Conservation (phyloP, 2,329 filamentous ascomycete genomes). For the Penicillium sp. region DNA sequence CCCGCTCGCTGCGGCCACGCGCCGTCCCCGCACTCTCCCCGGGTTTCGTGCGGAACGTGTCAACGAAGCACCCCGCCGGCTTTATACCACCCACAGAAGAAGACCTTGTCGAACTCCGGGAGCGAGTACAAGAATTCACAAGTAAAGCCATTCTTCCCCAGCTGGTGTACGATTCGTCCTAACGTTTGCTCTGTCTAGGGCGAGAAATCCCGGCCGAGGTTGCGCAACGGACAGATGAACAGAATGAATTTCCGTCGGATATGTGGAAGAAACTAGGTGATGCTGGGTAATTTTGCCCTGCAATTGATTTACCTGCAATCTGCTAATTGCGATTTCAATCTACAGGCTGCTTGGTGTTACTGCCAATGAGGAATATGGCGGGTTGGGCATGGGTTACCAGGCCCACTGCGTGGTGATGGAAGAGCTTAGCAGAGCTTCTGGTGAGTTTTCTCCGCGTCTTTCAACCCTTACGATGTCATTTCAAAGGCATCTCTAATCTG, state of each 20-base stretch:
- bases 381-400: conserved; percentile 89
- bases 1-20: conserved; percentile 29
- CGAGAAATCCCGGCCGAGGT: conserved; percentile 83
- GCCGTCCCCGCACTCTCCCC: conserved; percentile 32
- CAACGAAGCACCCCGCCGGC: conserved; percentile 66
- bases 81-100: conserved; percentile 66
- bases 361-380: conserved; percentile 87
- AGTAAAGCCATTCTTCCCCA: conserved; percentile 35
- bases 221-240: conserved; percentile 76
- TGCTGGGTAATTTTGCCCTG: conserved; percentile 56
- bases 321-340: conserved; percentile 1
- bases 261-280: conserved; percentile 95
- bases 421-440: conserved; percentile 85
- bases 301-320: too few species aligned
- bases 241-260: conserved; percentile 81
- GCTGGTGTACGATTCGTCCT: background rate
- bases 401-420: conserved; percentile 95
- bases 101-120: conserved; percentile 77
- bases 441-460: conserved; percentile 32
- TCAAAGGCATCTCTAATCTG: background rate
- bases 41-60: conserved; percentile 47
- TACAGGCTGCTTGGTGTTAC: conserved; percentile 83
- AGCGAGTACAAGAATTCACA: conserved; percentile 84
- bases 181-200: conserved; percentile 41
- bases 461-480: background rate